Percentiles rank a stretch among this genome's conserved stretches.
Evolutionary conservation across 2,329 filamentous ascomycete species (phyloP).

Genomic region (Ophiostoma piceae): DNA sequence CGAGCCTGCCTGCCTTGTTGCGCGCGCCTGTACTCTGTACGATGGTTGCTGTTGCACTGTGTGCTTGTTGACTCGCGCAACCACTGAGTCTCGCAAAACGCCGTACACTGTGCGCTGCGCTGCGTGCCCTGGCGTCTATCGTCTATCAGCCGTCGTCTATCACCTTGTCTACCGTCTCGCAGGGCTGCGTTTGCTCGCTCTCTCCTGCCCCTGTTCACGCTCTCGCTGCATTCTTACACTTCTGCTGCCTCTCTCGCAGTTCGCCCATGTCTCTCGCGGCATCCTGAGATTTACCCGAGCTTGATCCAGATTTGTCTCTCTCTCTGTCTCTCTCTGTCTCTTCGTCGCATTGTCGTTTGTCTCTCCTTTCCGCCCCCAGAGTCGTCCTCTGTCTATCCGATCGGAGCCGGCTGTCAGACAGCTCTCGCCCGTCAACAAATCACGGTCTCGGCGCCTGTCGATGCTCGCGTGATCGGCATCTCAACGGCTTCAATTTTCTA

Average conservation of each 20-base stretch:
- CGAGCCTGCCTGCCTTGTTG: background rate
- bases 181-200: background rate
- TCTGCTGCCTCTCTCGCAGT: background rate
- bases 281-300: background rate
- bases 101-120: background rate
- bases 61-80: background rate
- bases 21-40: background rate
- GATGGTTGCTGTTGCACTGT: background rate
- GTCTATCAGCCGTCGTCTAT: background rate
- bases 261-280: slow-evolving; percentile 4
- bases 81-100: background rate
- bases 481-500: background rate
- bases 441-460: too few relatives aligned
- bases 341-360: background rate
- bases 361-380: too few relatives aligned
- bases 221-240: background rate
- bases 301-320: background rate
- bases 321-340: background rate
- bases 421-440: too few relatives aligned
- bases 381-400: too few relatives aligned
- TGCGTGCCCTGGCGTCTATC: background rate
- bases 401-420: too few relatives aligned
- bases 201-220: background rate
- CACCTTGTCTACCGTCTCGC: background rate
- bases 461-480: background rate